A percentile compares a stretch with the other conserved stretches of the same genome.
These are phyloP conservation scores for Teratosphaeria gauchensis DNA, from an alignment of 2,329 filamentous ascomycete species.

Conservation along the genomic window DNA sequence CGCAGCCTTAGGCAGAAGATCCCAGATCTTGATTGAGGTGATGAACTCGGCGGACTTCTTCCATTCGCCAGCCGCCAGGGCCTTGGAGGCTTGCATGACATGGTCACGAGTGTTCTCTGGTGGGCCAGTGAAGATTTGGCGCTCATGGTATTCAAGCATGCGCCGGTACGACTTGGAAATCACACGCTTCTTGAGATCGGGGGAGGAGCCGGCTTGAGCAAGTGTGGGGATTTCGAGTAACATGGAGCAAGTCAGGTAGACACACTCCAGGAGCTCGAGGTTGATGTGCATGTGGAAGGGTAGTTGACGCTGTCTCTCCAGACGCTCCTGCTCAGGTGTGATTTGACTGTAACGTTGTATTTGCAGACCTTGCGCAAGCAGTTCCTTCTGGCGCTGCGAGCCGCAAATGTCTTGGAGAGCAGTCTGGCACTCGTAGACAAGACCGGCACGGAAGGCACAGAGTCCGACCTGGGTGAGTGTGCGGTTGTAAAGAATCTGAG, in stretches of 20 bases:
- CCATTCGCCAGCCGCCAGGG: constrained; percentile 93
- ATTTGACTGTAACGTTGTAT: constrained; percentile 96
- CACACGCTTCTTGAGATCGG: constrained; percentile 91
- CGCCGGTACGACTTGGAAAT: constrained; percentile 99
- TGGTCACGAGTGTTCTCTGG: constrained; percentile 98
- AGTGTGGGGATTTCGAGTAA: constrained; percentile 94
- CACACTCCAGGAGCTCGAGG: constrained; percentile 92
- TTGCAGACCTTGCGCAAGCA: constrained; percentile 95
- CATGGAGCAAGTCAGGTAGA: constrained; percentile 99
- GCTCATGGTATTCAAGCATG: constrained; percentile 98
- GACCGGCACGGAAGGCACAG: constrained; percentile 92
- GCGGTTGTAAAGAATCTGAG: constrained; percentile 97
- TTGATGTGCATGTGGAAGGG: constrained; percentile 99
- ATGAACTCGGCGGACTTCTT: constrained; percentile 92
- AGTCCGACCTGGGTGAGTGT: constrained; percentile 96
- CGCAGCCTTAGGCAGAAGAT: constrained; percentile 84
- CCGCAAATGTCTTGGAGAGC: constrained; percentile 97
- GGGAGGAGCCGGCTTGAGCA: constrained; percentile 91
- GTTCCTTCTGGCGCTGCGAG: constrained; percentile 93
- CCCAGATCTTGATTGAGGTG: constrained; percentile 99
- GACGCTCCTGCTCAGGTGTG: constrained; percentile 91
- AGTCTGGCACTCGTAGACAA: constrained; percentile 95
- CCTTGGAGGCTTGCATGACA: constrained; percentile 98
- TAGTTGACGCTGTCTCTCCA: constrained; percentile 93
- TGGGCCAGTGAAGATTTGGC: constrained; percentile 96